Evolutionary conservation across 805 yeast species (phyloP).

Genomic region (Wickerhamiella vanderwaltii): DNA sequence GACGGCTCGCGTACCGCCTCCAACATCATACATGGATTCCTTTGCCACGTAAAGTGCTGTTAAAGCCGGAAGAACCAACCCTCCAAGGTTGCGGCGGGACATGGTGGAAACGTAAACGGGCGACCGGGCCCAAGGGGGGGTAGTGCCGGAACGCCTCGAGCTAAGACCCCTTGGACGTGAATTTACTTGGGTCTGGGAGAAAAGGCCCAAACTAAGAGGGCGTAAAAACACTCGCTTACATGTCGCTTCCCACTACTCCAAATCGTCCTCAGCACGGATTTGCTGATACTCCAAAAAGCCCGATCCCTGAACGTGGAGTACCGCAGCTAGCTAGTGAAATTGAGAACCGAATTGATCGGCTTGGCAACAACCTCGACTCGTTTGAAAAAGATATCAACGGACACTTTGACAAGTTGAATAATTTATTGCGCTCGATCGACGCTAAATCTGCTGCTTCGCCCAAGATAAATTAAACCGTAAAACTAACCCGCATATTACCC

Average conservation of each 20-base stretch:
- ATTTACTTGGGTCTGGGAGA: too few relatives aligned
- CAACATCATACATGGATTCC: slow-evolving; percentile 82
- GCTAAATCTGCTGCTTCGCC: slow-evolving; percentile 10
- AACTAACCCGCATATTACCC: background rate
- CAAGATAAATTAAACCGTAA: too few relatives aligned
- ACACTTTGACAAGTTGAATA: slow-evolving; percentile 15
- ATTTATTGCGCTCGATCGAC: slow-evolving; percentile 11
- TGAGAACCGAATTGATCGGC: slow-evolving; percentile 14
- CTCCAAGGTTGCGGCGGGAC: slow-evolving; percentile 17
- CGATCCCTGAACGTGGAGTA: slow-evolving; percentile 11
- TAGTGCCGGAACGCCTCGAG: too few relatives aligned
- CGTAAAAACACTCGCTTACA: too few relatives aligned
- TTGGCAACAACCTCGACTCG: slow-evolving; percentile 14
- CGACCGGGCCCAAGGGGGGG: too few relatives aligned
- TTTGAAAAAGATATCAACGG: slow-evolving; percentile 17
- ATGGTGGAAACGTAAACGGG: too few relatives aligned
- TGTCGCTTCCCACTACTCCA: slow-evolving; percentile 4
- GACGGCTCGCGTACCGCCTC: slow-evolving; percentile 93
- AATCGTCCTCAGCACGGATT: background rate
- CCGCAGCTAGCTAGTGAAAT: slow-evolving; percentile 18
- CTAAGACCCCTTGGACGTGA: too few relatives aligned
- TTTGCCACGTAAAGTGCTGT: slow-evolving; percentile 47
- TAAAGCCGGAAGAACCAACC: slow-evolving; percentile 25
- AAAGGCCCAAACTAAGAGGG: too few relatives aligned
- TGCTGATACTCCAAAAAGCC: slow-evolving; percentile 4